Evolutionary conservation across 257 asterid genomes (phyloP), one percentile per base, ranked within the genome.

Genomic region (Gentiana dahurica): DNA sequence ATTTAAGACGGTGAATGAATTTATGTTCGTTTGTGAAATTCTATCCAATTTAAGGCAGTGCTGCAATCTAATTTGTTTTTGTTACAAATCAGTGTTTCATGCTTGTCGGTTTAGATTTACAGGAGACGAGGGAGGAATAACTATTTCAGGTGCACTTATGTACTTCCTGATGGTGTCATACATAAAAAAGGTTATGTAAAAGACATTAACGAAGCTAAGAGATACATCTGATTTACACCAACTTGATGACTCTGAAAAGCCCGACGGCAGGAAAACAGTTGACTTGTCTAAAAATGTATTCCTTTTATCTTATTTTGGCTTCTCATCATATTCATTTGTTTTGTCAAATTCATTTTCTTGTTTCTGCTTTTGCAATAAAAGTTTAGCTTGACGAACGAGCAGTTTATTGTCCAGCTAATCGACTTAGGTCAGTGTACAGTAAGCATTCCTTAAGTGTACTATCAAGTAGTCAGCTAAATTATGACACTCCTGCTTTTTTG

Each of bases 321-420:
- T 41, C 64, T 45, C 12, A 45, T 49, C 13, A 62, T 58, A 47
- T 24, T 64, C 9, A 8, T 61, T 48, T 37, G 11, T 66, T 13
- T 51, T 32, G 24, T 64, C 11, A 41, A 57, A 53, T 5, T 67
- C 47, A 34, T 36, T 44, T 52, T 57, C 55, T 68, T 35, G 35
- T 47, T 38, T 66, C 63, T 36, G 34, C 49, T 53, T 55, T 63
- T 58, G 60, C 48, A 59, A 63, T 81, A 87, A 96, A 96, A 91
- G 68, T 85, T 91, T 72, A 61, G 77, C 75, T 70, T 91, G 83
- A 81, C 98, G 52, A 91, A 91, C 73, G 98, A 91, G 75, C 76
- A 90, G 68, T 91, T 91, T 73, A 86, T 91, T 66, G 98, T 85
- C 49, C 86, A 89, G 44, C 95, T 96, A 55, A 93, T 94, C 68